Percentiles rank a stretch among this genome's conserved stretches.
phyloP scores from a whole-genome alignment of 2,329 filamentous ascomycete genomes.

The Paramyrothecium sp. region DNA sequence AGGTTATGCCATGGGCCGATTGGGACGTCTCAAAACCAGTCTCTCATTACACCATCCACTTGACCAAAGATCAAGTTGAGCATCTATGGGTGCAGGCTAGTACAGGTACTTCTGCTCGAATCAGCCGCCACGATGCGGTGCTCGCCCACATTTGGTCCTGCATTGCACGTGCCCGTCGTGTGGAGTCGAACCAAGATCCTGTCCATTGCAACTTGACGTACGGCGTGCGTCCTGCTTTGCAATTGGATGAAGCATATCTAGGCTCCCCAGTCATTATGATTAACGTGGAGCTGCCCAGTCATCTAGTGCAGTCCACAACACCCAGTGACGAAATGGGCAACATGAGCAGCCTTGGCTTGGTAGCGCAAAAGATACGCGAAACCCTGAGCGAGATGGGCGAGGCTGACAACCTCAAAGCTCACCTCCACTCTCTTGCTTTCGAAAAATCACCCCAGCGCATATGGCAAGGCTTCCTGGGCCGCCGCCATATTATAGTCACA shows the following conservation, averaged over 20 bases:
- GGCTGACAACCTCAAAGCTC: constrained; percentile 6
- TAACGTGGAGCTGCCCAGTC: constrained; percentile 13
- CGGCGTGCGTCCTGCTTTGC: constrained; percentile 13
- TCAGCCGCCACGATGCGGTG: constrained; percentile 20
- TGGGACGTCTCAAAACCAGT: constrained; percentile 17
- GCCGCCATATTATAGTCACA: constrained; percentile 19
- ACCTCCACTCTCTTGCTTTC: constrained; percentile 16
- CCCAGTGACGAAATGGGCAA: neutral
- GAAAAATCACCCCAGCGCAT: constrained; percentile 21
- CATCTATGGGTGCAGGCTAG: constrained; percentile 6
- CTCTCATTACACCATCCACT: constrained; percentile 18
- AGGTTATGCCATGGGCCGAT: constrained; percentile 19
- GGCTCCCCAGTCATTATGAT: constrained; percentile 21
- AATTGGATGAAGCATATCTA: constrained; percentile 9
- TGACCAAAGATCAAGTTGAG: constrained; percentile 12
- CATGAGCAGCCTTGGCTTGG: neutral
- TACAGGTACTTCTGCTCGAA: neutral
- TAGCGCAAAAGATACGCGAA: constrained; percentile 10
- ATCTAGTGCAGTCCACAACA: neutral
- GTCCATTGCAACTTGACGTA: constrained; percentile 19
- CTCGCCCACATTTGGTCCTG: constrained; percentile 23
- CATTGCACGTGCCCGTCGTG: constrained; percentile 16
- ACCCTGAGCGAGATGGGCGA: constrained; percentile 9
- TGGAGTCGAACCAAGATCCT: neutral
- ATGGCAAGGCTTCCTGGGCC: constrained; percentile 23